phyloP scores from a whole-genome alignment of 768 basidiomycete species.

The Podaxis sp. region DNA sequence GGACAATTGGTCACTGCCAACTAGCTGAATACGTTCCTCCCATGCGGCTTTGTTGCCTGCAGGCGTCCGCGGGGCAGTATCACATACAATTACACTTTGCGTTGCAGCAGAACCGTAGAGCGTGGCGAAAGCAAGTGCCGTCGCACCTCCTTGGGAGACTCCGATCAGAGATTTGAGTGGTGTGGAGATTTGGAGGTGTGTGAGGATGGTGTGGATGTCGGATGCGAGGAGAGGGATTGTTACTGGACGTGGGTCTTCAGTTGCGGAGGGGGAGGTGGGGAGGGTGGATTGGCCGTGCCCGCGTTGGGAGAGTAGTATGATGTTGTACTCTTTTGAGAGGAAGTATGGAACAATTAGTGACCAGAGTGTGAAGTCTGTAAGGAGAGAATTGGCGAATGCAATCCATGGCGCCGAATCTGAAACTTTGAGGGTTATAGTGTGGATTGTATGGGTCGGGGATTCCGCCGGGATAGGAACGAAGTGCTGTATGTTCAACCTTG shows the following conservation, averaged over 20 bases:
- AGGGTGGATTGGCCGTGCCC: conserved; percentile 49
- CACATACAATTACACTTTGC: conserved; percentile 45
- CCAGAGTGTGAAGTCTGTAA: conserved; percentile 51
- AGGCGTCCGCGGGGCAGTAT: conserved; percentile 43
- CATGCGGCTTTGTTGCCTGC: conserved; percentile 47
- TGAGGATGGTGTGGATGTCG: conserved; percentile 40
- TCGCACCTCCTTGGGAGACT: conserved; percentile 53
- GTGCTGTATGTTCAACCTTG: conserved; percentile 27
- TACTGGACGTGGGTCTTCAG: conserved; percentile 17
- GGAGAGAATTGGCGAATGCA: conserved; percentile 48
- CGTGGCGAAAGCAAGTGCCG: conserved; percentile 44
- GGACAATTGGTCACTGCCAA: conserved; percentile 26
- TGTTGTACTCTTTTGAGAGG: conserved; percentile 36
- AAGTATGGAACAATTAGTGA: conserved; percentile 39
- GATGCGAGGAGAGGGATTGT: conserved; percentile 45
- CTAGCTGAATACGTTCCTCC: conserved; percentile 42
- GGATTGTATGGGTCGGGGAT: conserved; percentile 31
- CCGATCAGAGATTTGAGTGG: conserved; percentile 46
- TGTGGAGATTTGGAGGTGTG: conserved; percentile 17
- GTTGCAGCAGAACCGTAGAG: conserved; percentile 29
- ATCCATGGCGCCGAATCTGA: conserved; percentile 46
- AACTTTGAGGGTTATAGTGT: conserved; percentile 38
- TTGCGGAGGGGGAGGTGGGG: conserved; percentile 16
- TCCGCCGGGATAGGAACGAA: conserved; percentile 33
- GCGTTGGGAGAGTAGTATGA: conserved; percentile 50